A percentile compares a stretch with the other conserved stretches of the same genome.
Evolutionary conservation across 2,329 filamentous ascomycete species (phyloP).

Genomic region (Arachnopeziza araneosa): DNA sequence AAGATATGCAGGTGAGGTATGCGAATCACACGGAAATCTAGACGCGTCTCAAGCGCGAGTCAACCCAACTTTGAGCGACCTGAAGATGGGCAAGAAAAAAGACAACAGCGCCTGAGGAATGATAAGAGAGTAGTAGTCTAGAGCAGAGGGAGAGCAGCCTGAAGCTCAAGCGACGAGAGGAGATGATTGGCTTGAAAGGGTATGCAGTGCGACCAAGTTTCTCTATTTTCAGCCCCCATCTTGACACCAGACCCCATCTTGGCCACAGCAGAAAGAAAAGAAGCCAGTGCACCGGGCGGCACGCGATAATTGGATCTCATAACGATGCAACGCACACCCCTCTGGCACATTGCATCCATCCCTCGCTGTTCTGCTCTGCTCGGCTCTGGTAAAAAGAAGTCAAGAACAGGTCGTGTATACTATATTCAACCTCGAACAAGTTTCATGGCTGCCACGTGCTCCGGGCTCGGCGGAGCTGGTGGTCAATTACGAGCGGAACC

Average conservation of each 20-base stretch:
- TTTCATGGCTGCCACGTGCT: neutral
- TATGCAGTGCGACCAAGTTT: neutral
- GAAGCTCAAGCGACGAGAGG: neutral
- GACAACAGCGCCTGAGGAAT: neutral
- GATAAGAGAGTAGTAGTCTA: neutral
- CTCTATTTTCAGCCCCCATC: neutral
- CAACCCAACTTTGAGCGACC: neutral
- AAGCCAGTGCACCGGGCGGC: no score
- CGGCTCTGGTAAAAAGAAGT: neutral
- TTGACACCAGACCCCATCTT: no score
- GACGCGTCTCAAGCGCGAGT: neutral
- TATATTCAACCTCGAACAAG: neutral
- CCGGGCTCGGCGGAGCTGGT: neutral
- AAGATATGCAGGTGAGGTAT: neutral
- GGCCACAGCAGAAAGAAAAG: neutral
- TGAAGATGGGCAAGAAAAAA: neutral
- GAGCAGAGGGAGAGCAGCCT: neutral
- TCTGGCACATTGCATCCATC: neutral
- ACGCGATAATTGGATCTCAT: neutral
- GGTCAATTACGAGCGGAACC: neutral
- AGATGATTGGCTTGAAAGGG: neutral
- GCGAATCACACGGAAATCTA: neutral
- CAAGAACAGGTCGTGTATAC: neutral
- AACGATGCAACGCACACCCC: neutral
- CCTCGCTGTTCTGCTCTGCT: neutral